Base-by-base conservation (phyloP, 495 filamentous ascomycete genomes). In the Penicillium alfredii region DNA sequence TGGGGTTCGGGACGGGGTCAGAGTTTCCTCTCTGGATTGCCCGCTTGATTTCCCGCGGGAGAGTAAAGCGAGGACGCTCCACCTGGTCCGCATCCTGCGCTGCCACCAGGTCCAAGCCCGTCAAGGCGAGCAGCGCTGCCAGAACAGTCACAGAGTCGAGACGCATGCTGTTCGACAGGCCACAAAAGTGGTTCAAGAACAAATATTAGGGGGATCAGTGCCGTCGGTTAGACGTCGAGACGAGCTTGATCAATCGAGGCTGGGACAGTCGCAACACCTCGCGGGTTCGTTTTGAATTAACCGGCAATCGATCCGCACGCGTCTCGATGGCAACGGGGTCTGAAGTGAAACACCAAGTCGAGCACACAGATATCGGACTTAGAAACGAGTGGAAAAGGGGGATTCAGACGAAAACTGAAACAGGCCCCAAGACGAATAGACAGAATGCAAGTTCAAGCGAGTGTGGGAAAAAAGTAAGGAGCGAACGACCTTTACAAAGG, bases 31-130 rank as follows among this genome's bases (percentile, higher is more conserved):
- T 54, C 32, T 42, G 50, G 24, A 69, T 45, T 17, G 60, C 48
- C 24, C 71, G 55, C 55, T 73, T 76, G 18, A 70, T 38, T 15
- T 69, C 58, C 25, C 62, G 63, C 3, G 68, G 61, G 38, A 69
- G 63, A 44, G 69, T 70, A 46, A 68, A 69, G 29, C 63, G 63
- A 23, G 69, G 69, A 31, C 56, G 58, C 29, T 60, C 51, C 13
- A 59, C 49, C 36, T 58, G 55, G 9, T 60, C 58, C 23, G 63
- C 58, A 39, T 55, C 45, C 21, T 55, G 36, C 19, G 61, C 62
- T 16, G 50, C 45, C 19, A 51, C 60, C 26, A 68, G 40, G 27
- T 64, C 45, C n/a, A 68, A 31, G n/a, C 54, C 53, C 35, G 58
- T 58, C 7, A 64, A 38, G 31, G 64, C 57, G 40, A 61, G 30